A percentile compares a stretch with the other conserved stretches of the same genome.
phyloP scores from a whole-genome alignment of 177 flowering plant genomes.

The Vitis hybrid region DNA sequence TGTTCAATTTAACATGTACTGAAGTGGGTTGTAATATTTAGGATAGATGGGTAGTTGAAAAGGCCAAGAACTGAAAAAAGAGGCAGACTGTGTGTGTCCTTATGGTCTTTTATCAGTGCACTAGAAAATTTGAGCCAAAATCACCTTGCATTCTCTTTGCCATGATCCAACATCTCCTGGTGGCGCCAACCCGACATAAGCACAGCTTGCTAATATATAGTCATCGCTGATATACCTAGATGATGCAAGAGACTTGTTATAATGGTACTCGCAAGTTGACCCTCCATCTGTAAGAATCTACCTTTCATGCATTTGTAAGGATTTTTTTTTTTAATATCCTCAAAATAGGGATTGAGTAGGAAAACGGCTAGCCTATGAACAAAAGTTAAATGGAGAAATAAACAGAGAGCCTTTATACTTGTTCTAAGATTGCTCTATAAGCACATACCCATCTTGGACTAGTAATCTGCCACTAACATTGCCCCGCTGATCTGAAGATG shows the following conservation, averaged over 20 bases:
- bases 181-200: slow-evolving; percentile 80
- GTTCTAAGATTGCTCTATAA: too few relatives aligned
- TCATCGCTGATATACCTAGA: slow-evolving; percentile 45
- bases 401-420: too few relatives aligned
- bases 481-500: slow-evolving; percentile 54
- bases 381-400: not conserved
- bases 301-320: not conserved
- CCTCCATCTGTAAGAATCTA: too few relatives aligned
- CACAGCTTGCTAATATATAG: slow-evolving; percentile 45
- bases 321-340: not conserved
- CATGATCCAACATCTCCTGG: slow-evolving; percentile 92
- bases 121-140: not conserved
- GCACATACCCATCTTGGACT: slow-evolving; percentile 60
- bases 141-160: slow-evolving; percentile 95
- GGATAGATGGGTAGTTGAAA: too few relatives aligned
- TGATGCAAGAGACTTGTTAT: not conserved
- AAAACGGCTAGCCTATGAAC: not conserved
- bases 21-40: not conserved
- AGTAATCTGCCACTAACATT: slow-evolving; percentile 62
- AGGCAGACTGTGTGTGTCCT: too few relatives aligned
- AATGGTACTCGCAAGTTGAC: not conserved
- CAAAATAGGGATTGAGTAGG: not conserved
- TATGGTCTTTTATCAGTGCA: too few relatives aligned
- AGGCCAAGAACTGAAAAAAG: too few relatives aligned
- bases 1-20: not conserved